Evolutionary conservation across 306 rosid species (phyloP), one percentile per base, ranked within the genome.

Genomic region (Senna tora): DNA sequence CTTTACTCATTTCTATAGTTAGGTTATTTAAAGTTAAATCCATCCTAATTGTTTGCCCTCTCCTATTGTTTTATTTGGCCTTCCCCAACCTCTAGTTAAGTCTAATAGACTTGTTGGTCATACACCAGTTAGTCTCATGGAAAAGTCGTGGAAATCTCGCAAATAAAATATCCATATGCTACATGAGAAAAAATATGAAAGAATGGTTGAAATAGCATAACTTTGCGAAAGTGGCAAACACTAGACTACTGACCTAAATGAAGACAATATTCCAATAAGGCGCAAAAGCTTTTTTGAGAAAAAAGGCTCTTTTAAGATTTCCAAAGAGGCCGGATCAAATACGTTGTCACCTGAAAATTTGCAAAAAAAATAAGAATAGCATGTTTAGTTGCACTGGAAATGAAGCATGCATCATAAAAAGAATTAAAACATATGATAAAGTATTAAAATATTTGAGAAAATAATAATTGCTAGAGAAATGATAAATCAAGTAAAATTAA

Each of bases 261-360:
- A 78, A 60, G 97, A 86, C 58, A 94, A 91, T 82, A 94, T 82
- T 80, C 84, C 85, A 83, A 89, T 76, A 70, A 94, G 97, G 71
- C 86, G 60, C 28, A 94, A 51, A 67, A 94, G 86, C 88, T 89
- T 94, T 77, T 80, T 69, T 63, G 98, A 89, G 84, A 91, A 89
- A 69, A 70, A 84, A 59, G 98, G 98, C 81, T 89, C 91, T 77
- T 81, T 82, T 46, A 93, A 82, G 78, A 68, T 64, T 71, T 89
- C 92, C 16, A 74, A 38, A 66, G 84, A 64, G 47, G 87, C 87
- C 43, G 73, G 72, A 78, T 89, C 96, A 65, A 79, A 74, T 68
- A 59, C 49, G 9, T 50, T 21, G 69, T 69, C 84, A 71, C 86
- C 96, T 93, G 75, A 54, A 79, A 65, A 77, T 52, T 14, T 10